Base-by-base conservation (phyloP, 148 eudicot species). In the Polygonum maritimum region DNA sequence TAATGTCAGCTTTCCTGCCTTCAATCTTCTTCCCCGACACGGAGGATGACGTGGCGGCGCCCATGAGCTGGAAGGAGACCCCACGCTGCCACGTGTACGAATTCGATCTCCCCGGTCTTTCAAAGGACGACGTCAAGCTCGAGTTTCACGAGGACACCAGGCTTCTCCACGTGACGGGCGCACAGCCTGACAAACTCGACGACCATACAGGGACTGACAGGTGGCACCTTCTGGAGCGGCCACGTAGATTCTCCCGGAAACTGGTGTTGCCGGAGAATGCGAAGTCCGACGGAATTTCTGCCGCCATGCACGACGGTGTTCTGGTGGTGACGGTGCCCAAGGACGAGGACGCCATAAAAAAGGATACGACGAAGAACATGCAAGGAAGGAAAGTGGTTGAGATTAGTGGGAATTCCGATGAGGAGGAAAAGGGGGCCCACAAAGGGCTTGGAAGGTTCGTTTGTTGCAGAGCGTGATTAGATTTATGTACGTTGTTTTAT, bases 91-190 rank as follows among this genome's bases (percentile, higher is more conserved):
- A 76, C 78, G 45, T 82, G 60, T 82, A 73, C 80, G 76, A 73
- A 35, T 79, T 82, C 69, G 85, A 82, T n/a, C 79, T 82, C 67
- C 85, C 85, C 15, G 85, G 85, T 22, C 75, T 82, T 13, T 33
- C 81, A 2, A 82, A 74, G 58, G 77, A 79, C 49, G 78, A 79
- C 70, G 79, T 79, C n/a, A 76, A 76, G 77, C 79, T 82, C 35
- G 79, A 82, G n/a, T 69, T 79, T 21, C 78, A 76, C 62, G 75
- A 76, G 22, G n/a, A 18, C 60, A 54, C 60, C 22, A 54, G 60
- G 60, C 8, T 19, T 3, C 26, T 54, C 60, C 60, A 54, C 22
- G 60, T 54, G 22, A 18, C 19, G 22, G 60, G 60, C 60, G 8
- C 7, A 6, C 19, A 19, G 18, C 2, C n/a, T 51, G 16, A 51